These are phyloP conservation scores for Tulasnella sp. DNA, from an alignment of 768 basidiomycete species.

Conservation along the genomic window DNA sequence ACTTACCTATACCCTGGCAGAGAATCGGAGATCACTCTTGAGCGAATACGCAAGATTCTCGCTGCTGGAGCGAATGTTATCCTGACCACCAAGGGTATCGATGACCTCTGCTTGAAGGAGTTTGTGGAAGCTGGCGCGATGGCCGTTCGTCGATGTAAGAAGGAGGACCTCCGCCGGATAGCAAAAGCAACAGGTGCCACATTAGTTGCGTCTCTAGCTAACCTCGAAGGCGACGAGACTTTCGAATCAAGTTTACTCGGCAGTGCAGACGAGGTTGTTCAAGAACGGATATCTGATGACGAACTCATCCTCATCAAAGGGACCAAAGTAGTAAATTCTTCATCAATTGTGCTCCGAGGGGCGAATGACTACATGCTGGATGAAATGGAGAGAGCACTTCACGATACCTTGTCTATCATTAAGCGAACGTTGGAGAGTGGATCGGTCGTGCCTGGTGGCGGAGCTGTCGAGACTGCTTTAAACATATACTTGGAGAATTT, in stretches of 20 bases:
- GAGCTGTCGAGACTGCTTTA: constrained; percentile 91
- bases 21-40: constrained; percentile 90
- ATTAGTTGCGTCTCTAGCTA: constrained; percentile 81
- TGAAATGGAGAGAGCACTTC: constrained; percentile 96
- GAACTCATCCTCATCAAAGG: constrained; percentile 96
- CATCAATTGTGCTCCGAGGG: constrained; percentile 85
- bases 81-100: constrained; percentile 95
- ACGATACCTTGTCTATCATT: constrained; percentile 88
- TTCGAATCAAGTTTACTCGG: constrained; percentile 87
- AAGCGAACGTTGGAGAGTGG: constrained; percentile 97
- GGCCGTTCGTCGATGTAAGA: constrained; percentile 94
- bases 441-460: constrained; percentile 89
- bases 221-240: constrained; percentile 95
- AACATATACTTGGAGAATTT: constrained; percentile 98
- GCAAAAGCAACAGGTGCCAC: constrained; percentile 95
- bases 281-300: constrained; percentile 96
- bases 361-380: constrained; percentile 99
- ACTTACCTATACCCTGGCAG: constrained; percentile 31
- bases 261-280: constrained; percentile 88
- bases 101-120: constrained; percentile 95
- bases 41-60: constrained; percentile 90
- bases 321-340: constrained; percentile 87
- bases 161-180: constrained; percentile 93
- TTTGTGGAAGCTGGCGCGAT: constrained; percentile 98
- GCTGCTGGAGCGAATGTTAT: constrained; percentile 94